A percentile compares a stretch with the other conserved stretches of the same genome.
These are phyloP conservation scores for Castanea sativa DNA, from an alignment of 306 rosid species.

Conservation along the genomic window DNA sequence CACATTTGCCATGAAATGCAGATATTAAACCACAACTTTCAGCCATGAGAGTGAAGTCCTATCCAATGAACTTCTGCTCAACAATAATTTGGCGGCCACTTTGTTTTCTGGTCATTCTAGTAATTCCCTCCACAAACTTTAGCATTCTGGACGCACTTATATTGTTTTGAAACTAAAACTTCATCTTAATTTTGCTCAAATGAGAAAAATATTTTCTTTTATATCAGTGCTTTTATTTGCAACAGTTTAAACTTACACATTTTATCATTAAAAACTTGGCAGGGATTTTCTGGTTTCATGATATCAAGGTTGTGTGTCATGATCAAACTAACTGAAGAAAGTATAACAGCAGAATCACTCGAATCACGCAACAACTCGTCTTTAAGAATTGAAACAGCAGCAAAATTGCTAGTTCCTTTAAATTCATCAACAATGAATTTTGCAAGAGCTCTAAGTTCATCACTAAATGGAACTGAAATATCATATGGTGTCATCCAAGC, in stretches of 20 bases:
- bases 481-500: slow-evolving; percentile 2
- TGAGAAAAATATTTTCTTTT: too few relatives aligned
- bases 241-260: too few relatives aligned
- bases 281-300: slow-evolving; percentile 10
- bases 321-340: not conserved
- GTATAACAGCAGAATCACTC: not conserved
- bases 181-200: too few relatives aligned
- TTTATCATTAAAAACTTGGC: not conserved
- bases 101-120: slow-evolving; percentile 9
- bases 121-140: not conserved
- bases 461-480: slow-evolving; percentile 16
- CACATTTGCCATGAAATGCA: not conserved
- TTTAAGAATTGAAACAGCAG: slow-evolving; percentile 1
- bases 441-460: slow-evolving; percentile 13
- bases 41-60: not conserved
- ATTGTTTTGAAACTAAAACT: not conserved
- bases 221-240: too few relatives aligned
- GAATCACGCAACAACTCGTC: not conserved
- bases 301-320: not conserved
- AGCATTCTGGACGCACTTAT: not conserved
- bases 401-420: slow-evolving; percentile 2
- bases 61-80: not conserved
- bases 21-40: slow-evolving; percentile 1
- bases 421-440: slow-evolving; percentile 9
- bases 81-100: slow-evolving; percentile 13